phyloP scores from a whole-genome alignment of 805 yeast genomes.

The Kodamaea laetipori region DNA sequence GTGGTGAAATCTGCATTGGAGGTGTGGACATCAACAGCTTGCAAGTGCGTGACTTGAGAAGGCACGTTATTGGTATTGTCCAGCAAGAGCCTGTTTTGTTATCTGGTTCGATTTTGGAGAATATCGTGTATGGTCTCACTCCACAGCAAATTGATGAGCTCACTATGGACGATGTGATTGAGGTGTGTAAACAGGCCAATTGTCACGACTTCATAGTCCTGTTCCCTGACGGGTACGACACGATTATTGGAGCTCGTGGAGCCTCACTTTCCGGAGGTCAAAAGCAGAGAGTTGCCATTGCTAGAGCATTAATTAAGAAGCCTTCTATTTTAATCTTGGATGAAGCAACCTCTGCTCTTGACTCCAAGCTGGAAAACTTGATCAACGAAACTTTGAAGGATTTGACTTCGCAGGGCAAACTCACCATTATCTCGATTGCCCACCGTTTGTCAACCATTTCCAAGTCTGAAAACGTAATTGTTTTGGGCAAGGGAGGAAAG shows the following conservation, averaged over 20 bases:
- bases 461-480: conserved; percentile 46
- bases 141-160: conserved; percentile 34
- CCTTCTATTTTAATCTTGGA: conserved; percentile 67
- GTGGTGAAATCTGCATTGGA: conserved; percentile 54
- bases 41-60: conserved; percentile 52
- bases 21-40: conserved; percentile 50
- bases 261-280: conserved; percentile 72
- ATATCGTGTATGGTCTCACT: conserved; percentile 55
- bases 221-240: conserved; percentile 63
- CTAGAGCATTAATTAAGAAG: conserved; percentile 67
- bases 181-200: conserved; percentile 54
- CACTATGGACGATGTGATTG: conserved; percentile 44
- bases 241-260: conserved; percentile 57
- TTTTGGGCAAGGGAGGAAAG: conserved; percentile 43
- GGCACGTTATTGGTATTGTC: conserved; percentile 54
- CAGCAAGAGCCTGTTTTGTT: conserved; percentile 64
- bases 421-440: conserved; percentile 48
- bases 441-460: conserved; percentile 48
- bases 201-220: conserved; percentile 57
- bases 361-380: conserved; percentile 50
- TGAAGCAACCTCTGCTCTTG: conserved; percentile 70
- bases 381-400: conserved; percentile 45
- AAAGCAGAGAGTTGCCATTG: conserved; percentile 75
- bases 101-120: conserved; percentile 57
- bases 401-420: conserved; percentile 38